Percentiles rank a stretch among this genome's conserved stretches.
These are phyloP conservation scores for Stereum hirsutum DNA, from an alignment of 1,284 basidiomycete genomes.

Conservation along the genomic window DNA sequence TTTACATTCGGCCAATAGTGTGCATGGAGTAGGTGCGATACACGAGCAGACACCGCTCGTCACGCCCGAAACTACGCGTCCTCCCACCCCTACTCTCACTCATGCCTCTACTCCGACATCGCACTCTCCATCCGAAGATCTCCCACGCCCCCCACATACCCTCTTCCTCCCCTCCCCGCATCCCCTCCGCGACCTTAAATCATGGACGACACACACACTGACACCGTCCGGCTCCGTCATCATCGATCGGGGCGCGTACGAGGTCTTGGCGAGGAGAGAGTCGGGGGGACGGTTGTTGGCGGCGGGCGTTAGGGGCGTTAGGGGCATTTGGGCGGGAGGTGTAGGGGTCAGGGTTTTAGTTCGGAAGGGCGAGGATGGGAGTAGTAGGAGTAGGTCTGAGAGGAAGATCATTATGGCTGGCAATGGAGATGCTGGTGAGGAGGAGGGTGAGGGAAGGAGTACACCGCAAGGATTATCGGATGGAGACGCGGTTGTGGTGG, in stretches of 20 bases:
- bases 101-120: slow-evolving; percentile 4
- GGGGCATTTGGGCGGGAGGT: slow-evolving; percentile 87
- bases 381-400: too few species aligned
- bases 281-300: slow-evolving; percentile 87
- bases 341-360: slow-evolving; percentile 89
- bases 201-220: slow-evolving; percentile 93
- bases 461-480: slow-evolving; percentile 17
- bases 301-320: slow-evolving; percentile 82
- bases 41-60: slow-evolving; percentile 21
- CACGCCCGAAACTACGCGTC: slow-evolving; percentile 26
- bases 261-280: slow-evolving; percentile 76
- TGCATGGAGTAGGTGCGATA: slow-evolving; percentile 24
- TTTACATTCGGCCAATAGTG: too few species aligned
- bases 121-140: slow-evolving; percentile 6
- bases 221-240: slow-evolving; percentile 83
- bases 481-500: slow-evolving; percentile 28
- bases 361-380: slow-evolving; percentile 22
- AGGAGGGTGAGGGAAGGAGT: slow-evolving; percentile 17
- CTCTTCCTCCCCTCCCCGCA: slow-evolving; percentile 71
- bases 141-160: slow-evolving; percentile 70
- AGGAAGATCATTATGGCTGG: too few species aligned
- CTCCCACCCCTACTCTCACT: slow-evolving; percentile 20
- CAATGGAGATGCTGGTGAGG: slow-evolving; percentile 16
- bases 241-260: slow-evolving; percentile 85
- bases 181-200: slow-evolving; percentile 85